Conservation (phyloP, 495 filamentous ascomycete genomes). For the Durotheca rogersii region DNA sequence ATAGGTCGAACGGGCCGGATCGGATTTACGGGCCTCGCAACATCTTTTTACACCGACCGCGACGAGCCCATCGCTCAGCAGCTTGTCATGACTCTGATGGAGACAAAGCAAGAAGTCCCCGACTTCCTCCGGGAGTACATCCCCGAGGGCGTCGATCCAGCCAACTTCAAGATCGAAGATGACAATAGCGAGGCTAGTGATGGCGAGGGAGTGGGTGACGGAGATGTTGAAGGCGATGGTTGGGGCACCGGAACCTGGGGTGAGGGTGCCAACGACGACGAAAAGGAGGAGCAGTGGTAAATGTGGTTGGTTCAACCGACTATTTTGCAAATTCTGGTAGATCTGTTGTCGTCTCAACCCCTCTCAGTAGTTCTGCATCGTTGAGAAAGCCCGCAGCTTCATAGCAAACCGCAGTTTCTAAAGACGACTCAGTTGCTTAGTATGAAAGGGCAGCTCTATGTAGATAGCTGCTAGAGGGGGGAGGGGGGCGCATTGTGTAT, state of each 20-base stretch:
- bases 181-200: conserved; percentile 58
- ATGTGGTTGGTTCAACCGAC: no score
- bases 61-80: conserved; percentile 68
- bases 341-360: no score
- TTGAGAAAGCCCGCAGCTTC: no score
- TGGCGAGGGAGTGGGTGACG: conserved; percentile 10
- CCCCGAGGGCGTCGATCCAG: conserved; percentile 51
- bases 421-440: no score
- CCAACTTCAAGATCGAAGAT: conserved; percentile 58
- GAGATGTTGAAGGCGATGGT: conserved; percentile 1
- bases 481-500: no score
- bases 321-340: no score
- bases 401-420: no score
- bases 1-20: conserved; percentile 90
- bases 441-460: no score
- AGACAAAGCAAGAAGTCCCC: conserved; percentile 73
- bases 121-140: conserved; percentile 72
- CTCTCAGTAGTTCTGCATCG: no score
- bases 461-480: no score
- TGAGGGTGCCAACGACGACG: neutral
- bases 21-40: conserved; percentile 81
- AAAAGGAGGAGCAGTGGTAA: no score
- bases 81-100: conserved; percentile 75
- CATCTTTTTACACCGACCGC: conserved; percentile 75
- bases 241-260: conserved; percentile 4